A percentile compares a stretch with the other conserved stretches of the same genome.
These are phyloP conservation scores for Entomophthora muscae DNA, from an alignment of 371 early-diverging fungal genomes.

Conservation along the genomic window DNA sequence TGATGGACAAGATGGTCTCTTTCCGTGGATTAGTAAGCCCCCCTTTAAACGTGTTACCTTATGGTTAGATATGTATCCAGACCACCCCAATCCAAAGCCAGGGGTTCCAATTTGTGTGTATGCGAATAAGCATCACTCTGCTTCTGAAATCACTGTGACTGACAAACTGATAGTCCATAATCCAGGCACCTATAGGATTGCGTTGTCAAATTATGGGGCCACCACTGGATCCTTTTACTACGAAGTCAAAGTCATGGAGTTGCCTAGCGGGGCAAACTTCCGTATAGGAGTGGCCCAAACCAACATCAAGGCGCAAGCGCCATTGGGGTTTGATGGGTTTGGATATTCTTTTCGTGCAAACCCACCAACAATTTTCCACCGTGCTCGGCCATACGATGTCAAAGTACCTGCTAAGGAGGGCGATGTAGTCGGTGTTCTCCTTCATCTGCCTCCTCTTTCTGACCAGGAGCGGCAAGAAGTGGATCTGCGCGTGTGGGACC, in stretches of 20 bases:
- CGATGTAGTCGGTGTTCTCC: conserved; percentile 5
- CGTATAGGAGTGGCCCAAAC: conserved; percentile 3
- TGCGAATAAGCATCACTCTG: background rate
- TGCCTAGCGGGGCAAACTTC: background rate
- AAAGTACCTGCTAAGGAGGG: background rate
- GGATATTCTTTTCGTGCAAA: conserved; percentile 3
- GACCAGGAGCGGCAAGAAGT: background rate
- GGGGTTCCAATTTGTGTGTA: background rate
- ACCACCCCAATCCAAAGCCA: conserved; percentile 3
- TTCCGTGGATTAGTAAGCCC: conserved; percentile 1
- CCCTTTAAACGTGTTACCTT: background rate
- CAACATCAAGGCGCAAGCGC: background rate
- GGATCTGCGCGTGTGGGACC: background rate
- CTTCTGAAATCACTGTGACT: background rate
- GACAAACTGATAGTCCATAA: conserved; percentile 1
- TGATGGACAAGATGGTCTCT: background rate
- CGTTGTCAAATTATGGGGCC: background rate
- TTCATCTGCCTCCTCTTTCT: background rate
- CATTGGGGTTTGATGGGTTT: conserved; percentile 8
- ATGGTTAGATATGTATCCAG: conserved; percentile 5
- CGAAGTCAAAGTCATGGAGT: background rate
- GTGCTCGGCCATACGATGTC: conserved; percentile 2
- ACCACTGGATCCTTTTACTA: conserved; percentile 1
- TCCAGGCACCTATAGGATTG: background rate
- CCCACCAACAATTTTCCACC: conserved; percentile 6